Percentiles rank a stretch among this genome's conserved stretches.
phyloP scores from a whole-genome alignment of 305 asterid species.

The Rubia tinctorum region DNA sequence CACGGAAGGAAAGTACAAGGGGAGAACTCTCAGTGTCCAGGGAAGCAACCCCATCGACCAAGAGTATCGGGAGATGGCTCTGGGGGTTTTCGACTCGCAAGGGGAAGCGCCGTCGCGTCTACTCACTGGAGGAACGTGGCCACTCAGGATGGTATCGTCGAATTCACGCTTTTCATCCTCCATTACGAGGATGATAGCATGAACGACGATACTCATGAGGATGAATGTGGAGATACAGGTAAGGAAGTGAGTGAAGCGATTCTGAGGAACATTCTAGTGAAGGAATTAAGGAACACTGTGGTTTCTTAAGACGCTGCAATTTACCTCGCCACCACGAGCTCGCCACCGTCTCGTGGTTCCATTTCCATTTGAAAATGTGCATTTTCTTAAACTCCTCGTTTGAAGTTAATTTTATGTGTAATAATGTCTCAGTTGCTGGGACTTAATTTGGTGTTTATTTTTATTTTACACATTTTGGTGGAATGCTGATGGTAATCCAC shows the following conservation, averaged over 20 bases:
- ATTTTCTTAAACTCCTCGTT: neutral
- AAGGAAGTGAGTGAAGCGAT: too few relatives aligned
- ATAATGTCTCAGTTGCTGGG: too few relatives aligned
- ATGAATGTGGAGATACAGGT: neutral
- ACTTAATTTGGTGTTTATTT: too few relatives aligned
- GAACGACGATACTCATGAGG: neutral
- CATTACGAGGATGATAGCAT: neutral
- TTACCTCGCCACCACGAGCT: too few relatives aligned
- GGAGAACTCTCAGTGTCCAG: slow-evolving; percentile 26
- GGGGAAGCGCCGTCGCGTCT: slow-evolving; percentile 26
- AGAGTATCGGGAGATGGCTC: slow-evolving; percentile 27
- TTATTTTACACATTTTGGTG: too few relatives aligned
- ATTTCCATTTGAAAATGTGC: too few relatives aligned
- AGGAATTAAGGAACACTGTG: too few relatives aligned
- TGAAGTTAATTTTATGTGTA: neutral
- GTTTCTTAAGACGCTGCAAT: too few relatives aligned
- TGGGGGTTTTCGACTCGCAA: slow-evolving; percentile 31
- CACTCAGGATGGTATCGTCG: slow-evolving; percentile 25
- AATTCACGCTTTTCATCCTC: slow-evolving; percentile 10
- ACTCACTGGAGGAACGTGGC: slow-evolving; percentile 11
- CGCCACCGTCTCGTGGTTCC: too few relatives aligned
- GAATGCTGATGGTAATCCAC: too few relatives aligned
- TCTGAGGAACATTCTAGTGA: too few relatives aligned
- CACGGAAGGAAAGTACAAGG: slow-evolving; percentile 20
- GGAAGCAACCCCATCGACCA: slow-evolving; percentile 18